Percentiles rank a stretch among this genome's conserved stretches.
Conservation (phyloP, 805 yeast species). For the Candida stauntonica region DNA sequence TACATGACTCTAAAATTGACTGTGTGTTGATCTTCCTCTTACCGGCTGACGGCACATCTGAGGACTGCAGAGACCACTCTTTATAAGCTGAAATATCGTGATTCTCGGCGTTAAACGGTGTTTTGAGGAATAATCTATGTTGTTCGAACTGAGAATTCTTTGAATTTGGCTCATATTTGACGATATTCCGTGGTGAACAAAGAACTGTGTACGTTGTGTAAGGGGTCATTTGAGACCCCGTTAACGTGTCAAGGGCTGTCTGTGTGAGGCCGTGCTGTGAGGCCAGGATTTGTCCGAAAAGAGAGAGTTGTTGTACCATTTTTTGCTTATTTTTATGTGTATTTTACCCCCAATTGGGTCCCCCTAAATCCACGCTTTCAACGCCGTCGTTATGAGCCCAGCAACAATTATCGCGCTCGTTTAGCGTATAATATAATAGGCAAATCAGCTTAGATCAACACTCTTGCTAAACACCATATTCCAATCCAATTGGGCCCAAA, state of each 20-base stretch:
- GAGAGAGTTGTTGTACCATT: slow-evolving; percentile 29
- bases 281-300: slow-evolving; percentile 16
- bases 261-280: slow-evolving; percentile 17
- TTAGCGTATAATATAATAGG: background rate
- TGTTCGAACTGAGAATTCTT: slow-evolving; percentile 27
- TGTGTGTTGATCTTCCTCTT: slow-evolving; percentile 59
- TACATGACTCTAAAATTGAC: slow-evolving; percentile 52
- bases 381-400: background rate
- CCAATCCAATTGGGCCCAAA: background rate
- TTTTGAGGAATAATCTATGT: slow-evolving; percentile 21
- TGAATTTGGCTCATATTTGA: slow-evolving; percentile 27
- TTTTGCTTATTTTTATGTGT: too few species aligned
- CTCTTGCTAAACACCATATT: too few species aligned
- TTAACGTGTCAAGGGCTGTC: slow-evolving; percentile 21
- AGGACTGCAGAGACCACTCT: slow-evolving; percentile 58
- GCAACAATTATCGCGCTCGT: background rate
- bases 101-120: slow-evolving; percentile 4
- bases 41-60: slow-evolving; percentile 78
- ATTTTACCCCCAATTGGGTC: too few species aligned
- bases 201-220: slow-evolving; percentile 17
- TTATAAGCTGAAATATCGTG: slow-evolving; percentile 11
- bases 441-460: too few species aligned
- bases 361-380: too few species aligned
- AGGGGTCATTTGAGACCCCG: slow-evolving; percentile 17
- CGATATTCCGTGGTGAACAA: slow-evolving; percentile 22